Evolutionary conservation across 306 rosid genomes (phyloP).

Genomic region (Erythrophleum fordii): DNA sequence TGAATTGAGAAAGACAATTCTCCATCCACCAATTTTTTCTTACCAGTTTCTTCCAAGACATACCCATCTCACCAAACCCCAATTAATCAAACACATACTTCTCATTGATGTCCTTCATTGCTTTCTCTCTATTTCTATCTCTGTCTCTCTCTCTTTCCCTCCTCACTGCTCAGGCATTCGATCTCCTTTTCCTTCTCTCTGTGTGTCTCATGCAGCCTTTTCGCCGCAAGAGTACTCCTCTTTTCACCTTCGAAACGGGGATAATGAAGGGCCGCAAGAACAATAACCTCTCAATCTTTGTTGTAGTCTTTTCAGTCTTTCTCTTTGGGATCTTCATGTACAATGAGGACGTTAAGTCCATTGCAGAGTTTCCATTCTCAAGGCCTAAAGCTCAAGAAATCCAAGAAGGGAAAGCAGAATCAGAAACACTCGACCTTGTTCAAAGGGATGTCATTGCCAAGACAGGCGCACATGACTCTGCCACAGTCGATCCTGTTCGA

Average conservation of each 20-base stretch:
- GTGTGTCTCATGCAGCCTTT: conserved; percentile 66
- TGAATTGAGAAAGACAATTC: conserved; percentile 64
- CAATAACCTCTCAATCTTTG: conserved; percentile 77
- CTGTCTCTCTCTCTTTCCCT: conserved; percentile 17
- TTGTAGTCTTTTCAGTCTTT: conserved; percentile 74
- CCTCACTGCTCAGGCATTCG: conserved; percentile 4
- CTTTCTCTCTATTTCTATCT: conserved; percentile 59
- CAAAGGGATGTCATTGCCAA: not conserved
- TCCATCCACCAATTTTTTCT: conserved; percentile 53
- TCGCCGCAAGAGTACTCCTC: conserved; percentile 70
- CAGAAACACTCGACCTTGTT: not conserved
- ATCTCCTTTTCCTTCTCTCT: conserved; percentile 19
- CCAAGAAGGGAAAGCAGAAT: conserved; percentile 43
- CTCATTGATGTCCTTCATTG: conserved; percentile 39
- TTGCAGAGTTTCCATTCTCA: conserved; percentile 90
- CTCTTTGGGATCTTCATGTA: conserved; percentile 95
- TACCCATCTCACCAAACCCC: conserved; percentile 83
- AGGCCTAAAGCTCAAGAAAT: conserved; percentile 65
- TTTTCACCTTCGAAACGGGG: conserved; percentile 61
- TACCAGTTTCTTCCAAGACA: conserved; percentile 57
- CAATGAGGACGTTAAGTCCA: conserved; percentile 91
- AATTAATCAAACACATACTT: conserved; percentile 51
- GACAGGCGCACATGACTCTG: not conserved
- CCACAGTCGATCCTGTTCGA: conserved; percentile 1
- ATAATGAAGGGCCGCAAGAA: conserved; percentile 79